Conservation (phyloP, 2,329 filamentous ascomycete species). For the Botrytis sinoallii region DNA sequence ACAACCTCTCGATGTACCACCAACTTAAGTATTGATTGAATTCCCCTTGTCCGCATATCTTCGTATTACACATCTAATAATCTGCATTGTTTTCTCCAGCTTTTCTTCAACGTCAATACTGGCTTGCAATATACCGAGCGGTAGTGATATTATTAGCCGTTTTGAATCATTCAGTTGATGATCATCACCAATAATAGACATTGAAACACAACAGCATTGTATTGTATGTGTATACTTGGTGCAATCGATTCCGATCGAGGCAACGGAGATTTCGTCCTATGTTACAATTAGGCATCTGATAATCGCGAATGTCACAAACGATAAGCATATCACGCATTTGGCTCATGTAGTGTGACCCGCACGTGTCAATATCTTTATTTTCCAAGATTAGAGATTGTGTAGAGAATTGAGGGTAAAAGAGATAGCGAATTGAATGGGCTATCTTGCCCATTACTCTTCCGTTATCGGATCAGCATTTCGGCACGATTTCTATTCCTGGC, state of each 20-base stretch:
- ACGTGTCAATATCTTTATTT: slow-evolving; percentile 16
- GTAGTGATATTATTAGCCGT: slow-evolving; percentile 2
- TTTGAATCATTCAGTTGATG: not conserved
- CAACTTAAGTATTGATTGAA: slow-evolving; percentile 5
- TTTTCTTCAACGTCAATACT: slow-evolving; percentile 2
- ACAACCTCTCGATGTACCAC: slow-evolving; percentile 10
- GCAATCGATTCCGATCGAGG: slow-evolving; percentile 4
- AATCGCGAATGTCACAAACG: not conserved
- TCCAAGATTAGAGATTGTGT: not conserved
- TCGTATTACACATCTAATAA: not conserved
- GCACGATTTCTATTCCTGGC: not conserved
- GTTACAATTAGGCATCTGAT: slow-evolving; percentile 19
- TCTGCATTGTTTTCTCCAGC: not conserved
- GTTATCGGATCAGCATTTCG: not conserved
- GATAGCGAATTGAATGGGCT: not conserved
- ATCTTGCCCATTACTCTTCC: not conserved
- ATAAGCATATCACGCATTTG: not conserved
- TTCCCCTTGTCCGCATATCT: not conserved
- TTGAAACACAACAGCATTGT: not conserved
- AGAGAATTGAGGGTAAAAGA: not conserved
- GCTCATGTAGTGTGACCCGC: slow-evolving; percentile 11
- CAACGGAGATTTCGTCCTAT: not conserved
- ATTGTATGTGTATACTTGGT: not conserved
- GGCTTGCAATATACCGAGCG: not conserved
- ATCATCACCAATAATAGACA: slow-evolving; percentile 1